These are phyloP conservation scores for Hibiscus mutabilis DNA, from an alignment of 345 rosid species.

Conservation along the genomic window DNA sequence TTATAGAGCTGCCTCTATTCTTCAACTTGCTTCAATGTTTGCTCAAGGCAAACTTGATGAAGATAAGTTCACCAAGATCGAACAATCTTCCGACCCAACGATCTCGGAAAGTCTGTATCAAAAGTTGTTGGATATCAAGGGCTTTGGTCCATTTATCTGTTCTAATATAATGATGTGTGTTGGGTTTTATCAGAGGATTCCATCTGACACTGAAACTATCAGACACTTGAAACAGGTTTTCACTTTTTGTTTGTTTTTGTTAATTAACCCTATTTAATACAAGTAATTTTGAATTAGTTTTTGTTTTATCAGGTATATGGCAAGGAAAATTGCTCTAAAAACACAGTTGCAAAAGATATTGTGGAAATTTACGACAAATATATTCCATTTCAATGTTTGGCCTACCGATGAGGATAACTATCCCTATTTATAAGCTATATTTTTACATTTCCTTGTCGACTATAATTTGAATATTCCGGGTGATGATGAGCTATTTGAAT, in stretches of 20 bases:
- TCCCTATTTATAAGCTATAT: neutral
- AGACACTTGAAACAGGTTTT: slow-evolving; percentile 22
- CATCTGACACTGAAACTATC: slow-evolving; percentile 41
- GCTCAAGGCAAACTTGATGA: slow-evolving; percentile 14
- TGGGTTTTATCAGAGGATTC: slow-evolving; percentile 39
- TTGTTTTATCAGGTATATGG: slow-evolving; percentile 16
- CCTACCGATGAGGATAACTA: neutral
- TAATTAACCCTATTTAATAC: neutral
- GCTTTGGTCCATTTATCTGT: slow-evolving; percentile 34
- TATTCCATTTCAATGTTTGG: neutral
- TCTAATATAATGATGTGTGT: slow-evolving; percentile 43
- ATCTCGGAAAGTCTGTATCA: neutral
- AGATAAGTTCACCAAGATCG: slow-evolving; percentile 11
- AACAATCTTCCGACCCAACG: neutral
- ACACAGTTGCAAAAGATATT: slow-evolving; percentile 7
- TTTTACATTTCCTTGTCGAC: neutral
- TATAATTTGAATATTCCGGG: too few species aligned
- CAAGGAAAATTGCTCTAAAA: slow-evolving; percentile 7
- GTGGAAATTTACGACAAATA: slow-evolving; percentile 21
- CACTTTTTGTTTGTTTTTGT: neutral
- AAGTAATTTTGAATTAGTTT: neutral
- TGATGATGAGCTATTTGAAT: neutral
- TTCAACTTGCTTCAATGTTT: slow-evolving; percentile 24
- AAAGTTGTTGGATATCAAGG: slow-evolving; percentile 18
- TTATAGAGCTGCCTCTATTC: slow-evolving; percentile 26